These are phyloP conservation scores for Auricularia auricula-judae DNA, from an alignment of 768 basidiomycete species.

Conservation along the genomic window DNA sequence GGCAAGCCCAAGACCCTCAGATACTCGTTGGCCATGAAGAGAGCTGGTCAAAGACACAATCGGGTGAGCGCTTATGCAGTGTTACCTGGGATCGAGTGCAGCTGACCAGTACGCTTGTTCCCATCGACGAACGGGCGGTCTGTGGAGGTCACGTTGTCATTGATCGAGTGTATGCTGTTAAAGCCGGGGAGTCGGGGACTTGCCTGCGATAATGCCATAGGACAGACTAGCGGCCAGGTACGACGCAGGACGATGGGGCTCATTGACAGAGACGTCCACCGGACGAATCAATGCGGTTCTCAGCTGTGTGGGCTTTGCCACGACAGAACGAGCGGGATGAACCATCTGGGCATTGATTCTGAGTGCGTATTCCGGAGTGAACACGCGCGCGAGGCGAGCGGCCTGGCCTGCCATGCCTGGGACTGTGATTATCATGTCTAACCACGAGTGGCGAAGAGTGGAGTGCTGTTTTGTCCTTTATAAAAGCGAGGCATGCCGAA, in stretches of 20 bases:
- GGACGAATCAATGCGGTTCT: slow-evolving; percentile 20
- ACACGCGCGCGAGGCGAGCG: slow-evolving; percentile 20
- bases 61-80: not conserved
- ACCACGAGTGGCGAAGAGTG: too few relatives aligned
- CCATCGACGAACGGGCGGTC: slow-evolving; percentile 22
- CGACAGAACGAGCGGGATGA: slow-evolving; percentile 16
- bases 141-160: not conserved
- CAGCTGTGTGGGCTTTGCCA: slow-evolving; percentile 26
- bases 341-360: slow-evolving; percentile 23
- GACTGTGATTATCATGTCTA: too few relatives aligned
- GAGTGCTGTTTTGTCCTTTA: too few relatives aligned
- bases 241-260: slow-evolving; percentile 16
- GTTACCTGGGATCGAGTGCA: not conserved
- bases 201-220: slow-evolving; percentile 22
- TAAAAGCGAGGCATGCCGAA: too few relatives aligned
- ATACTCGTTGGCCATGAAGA: slow-evolving; percentile 24
- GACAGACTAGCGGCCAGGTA: slow-evolving; percentile 23
- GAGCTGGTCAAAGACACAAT: slow-evolving; percentile 11
- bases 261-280: slow-evolving; percentile 17
- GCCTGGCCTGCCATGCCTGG: slow-evolving; percentile 8
- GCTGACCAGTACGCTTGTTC: slow-evolving; percentile 22
- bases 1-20: slow-evolving; percentile 19
- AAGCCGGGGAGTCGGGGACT: not conserved
- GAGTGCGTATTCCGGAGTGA: slow-evolving; percentile 18
- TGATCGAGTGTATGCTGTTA: not conserved